Evolutionary conservation across 2,329 filamentous ascomycete species (phyloP).

Genomic region (Madurella fahalii): DNA sequence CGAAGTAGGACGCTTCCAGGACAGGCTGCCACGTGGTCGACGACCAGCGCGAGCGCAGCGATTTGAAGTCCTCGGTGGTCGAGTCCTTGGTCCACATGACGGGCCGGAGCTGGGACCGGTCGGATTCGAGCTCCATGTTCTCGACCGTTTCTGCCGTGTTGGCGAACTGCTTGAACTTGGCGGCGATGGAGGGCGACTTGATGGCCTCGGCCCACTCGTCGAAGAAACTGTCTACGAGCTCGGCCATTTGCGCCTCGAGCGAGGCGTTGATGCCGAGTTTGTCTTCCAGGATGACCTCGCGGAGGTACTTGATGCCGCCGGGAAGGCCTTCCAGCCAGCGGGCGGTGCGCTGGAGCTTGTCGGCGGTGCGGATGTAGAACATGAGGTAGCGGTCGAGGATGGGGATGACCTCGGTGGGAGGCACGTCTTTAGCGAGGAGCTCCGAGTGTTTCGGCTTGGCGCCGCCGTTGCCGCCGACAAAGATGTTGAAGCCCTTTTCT

Average conservation of each 20-base stretch:
- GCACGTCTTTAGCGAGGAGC: slow-evolving; percentile 79
- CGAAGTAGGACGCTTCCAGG: slow-evolving; percentile 66
- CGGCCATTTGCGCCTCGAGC: slow-evolving; percentile 83
- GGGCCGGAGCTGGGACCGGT: slow-evolving; percentile 70
- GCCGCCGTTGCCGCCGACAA: slow-evolving; percentile 84
- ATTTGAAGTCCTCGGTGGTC: slow-evolving; percentile 65
- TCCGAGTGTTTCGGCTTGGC: slow-evolving; percentile 80
- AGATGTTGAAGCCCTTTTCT: slow-evolving; percentile 91
- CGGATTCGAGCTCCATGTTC: slow-evolving; percentile 64
- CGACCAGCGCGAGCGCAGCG: slow-evolving; percentile 58
- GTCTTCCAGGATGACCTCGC: slow-evolving; percentile 78
- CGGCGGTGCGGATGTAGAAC: slow-evolving; percentile 90
- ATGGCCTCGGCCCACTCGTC: slow-evolving; percentile 89
- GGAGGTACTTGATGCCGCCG: slow-evolving; percentile 77
- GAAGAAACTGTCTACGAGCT: slow-evolving; percentile 78
- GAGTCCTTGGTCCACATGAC: slow-evolving; percentile 71
- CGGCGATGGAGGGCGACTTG: slow-evolving; percentile 60
- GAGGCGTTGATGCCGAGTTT: slow-evolving; percentile 80
- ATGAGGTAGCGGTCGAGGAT: slow-evolving; percentile 86
- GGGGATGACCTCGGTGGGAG: slow-evolving; percentile 74
- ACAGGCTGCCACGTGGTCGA: slow-evolving; percentile 74
- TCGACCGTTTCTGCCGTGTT: slow-evolving; percentile 72
- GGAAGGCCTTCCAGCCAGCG: slow-evolving; percentile 83
- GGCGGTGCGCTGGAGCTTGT: slow-evolving; percentile 84
- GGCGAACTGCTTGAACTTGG: slow-evolving; percentile 75